These are phyloP conservation scores for Heracleum sosnowskyi DNA, from an alignment of 129 eudicot genomes.

Conservation along the genomic window DNA sequence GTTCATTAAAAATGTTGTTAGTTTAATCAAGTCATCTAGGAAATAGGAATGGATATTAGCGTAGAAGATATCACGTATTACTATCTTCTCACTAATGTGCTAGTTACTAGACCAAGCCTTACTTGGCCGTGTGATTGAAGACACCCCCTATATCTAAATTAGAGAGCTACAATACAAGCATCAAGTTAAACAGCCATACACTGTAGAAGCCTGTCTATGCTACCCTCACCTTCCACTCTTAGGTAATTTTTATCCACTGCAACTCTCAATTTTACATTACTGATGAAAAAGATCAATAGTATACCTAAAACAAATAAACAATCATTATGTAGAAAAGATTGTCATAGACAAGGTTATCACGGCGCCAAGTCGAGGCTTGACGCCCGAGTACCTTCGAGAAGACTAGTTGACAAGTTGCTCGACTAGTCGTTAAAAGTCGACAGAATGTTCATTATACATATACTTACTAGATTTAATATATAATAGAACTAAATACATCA, in stretches of 20 bases:
- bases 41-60: neutral
- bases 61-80: neutral
- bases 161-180: neutral
- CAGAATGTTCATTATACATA: no score
- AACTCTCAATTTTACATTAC: no score
- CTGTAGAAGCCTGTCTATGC: neutral
- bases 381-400: no score
- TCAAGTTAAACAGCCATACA: neutral
- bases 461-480: no score
- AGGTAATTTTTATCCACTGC: neutral
- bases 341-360: no score
- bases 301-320: neutral
- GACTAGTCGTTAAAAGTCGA: no score
- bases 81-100: neutral
- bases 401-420: no score
- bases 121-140: neutral
- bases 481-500: no score
- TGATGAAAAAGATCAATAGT: neutral
- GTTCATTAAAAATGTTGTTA: neutral
- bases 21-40: neutral
- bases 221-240: neutral
- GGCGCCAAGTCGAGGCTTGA: no score
- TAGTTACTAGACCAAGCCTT: neutral
- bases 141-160: neutral
- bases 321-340: neutral